phyloP scores from a whole-genome alignment of 108 stramenopile genomes.

The Pinguiococcus pyrenoidosus region DNA sequence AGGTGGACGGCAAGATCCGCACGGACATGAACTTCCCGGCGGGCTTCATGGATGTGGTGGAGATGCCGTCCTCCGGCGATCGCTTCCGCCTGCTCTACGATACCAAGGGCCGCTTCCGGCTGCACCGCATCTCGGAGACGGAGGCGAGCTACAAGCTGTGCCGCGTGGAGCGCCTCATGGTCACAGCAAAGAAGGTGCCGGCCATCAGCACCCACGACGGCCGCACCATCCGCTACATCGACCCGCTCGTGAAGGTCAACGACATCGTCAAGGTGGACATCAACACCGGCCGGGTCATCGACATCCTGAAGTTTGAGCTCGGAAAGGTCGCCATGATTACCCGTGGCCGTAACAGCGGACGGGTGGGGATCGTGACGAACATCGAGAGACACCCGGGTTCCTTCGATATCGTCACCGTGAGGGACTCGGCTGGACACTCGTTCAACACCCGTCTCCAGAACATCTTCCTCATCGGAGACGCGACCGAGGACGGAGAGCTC shows the following conservation, averaged over 20 bases:
- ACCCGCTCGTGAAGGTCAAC: conserved; percentile 93
- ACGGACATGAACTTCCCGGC: conserved; percentile 97
- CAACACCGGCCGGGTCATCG: conserved; percentile 82
- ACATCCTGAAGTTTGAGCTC: conserved; percentile 86
- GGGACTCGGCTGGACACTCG: conserved; percentile 85
- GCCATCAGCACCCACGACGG: conserved; percentile 98
- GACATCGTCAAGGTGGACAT: conserved; percentile 94
- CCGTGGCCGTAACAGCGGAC: conserved; percentile 88
- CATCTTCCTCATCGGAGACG: conserved; percentile 87
- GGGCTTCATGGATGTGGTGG: conserved; percentile 95
- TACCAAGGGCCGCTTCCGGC: conserved; percentile 93
- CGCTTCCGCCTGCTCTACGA: conserved; percentile 94
- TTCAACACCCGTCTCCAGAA: conserved; percentile 91
- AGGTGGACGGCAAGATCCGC: conserved; percentile 95
- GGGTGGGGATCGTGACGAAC: conserved; percentile 86
- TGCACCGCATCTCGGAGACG: conserved; percentile 77
- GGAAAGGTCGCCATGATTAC: conserved; percentile 92
- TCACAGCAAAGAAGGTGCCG: conserved; percentile 85
- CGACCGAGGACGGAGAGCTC: conserved; percentile 52
- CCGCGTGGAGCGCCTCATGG: conserved; percentile 72
- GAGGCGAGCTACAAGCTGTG: conserved; percentile 96
- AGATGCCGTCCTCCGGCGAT: conserved; percentile 85
- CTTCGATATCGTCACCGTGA: conserved; percentile 92
- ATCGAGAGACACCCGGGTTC: conserved; percentile 95
- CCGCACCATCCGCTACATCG: conserved; percentile 96